Conservation (phyloP, 2,329 filamentous ascomycete species). For the Fusarium odoratissimum region DNA sequence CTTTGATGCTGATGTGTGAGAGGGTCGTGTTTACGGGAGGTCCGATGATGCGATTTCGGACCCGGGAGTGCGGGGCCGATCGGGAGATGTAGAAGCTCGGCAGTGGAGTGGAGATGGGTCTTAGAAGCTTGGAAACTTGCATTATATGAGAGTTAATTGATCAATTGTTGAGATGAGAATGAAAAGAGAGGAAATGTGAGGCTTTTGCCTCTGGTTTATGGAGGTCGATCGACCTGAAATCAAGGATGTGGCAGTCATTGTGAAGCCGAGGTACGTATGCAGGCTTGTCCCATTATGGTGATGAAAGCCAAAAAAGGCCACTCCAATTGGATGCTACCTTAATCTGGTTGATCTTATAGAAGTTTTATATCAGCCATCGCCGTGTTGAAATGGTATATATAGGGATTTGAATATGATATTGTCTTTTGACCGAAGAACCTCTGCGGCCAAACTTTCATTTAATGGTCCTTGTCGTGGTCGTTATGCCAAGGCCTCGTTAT, state of each 20-base stretch:
- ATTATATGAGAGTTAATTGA: constrained; percentile 6
- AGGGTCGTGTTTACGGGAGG: constrained; percentile 4
- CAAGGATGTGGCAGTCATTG: constrained; percentile 12
- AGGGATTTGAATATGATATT: background rate
- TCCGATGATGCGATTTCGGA: constrained; percentile 7
- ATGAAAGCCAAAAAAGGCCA: constrained; percentile 4
- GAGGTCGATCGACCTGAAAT: constrained; percentile 8
- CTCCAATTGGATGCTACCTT: constrained; percentile 8
- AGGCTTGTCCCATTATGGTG: constrained; percentile 8
- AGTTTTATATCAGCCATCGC: background rate
- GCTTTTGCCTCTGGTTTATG: background rate
- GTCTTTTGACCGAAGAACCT: background rate
- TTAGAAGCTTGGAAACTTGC: constrained; percentile 18
- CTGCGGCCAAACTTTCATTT: background rate
- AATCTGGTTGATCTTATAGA: background rate
- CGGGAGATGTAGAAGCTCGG: constrained; percentile 22
- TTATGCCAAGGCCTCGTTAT: background rate
- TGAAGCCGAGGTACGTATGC: constrained; percentile 31
- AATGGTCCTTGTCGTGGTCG: too few relatives aligned
- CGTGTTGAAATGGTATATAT: background rate
- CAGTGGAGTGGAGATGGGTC: constrained; percentile 16
- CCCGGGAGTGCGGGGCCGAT: constrained; percentile 21
- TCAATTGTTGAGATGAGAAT: background rate
- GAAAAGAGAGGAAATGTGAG: background rate
- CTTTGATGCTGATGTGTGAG: constrained; percentile 13